A percentile compares a stretch with the other conserved stretches of the same genome.
Conservation (phyloP, 148 eudicot species). For the Rhododendron vialii region DNA sequence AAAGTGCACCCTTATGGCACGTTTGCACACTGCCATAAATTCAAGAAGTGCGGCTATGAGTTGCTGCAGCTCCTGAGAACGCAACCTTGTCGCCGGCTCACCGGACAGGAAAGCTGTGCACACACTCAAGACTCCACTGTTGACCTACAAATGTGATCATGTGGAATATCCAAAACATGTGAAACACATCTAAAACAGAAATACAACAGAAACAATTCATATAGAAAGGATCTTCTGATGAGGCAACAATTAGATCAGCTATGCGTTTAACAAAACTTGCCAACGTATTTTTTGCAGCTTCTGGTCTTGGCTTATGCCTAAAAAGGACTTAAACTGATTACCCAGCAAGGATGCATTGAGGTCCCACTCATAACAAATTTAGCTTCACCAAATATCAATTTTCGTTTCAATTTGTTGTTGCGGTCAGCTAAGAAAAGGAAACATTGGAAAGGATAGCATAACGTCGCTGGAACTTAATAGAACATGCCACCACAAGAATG, state of each 20-base stretch:
- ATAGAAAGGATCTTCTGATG: neutral
- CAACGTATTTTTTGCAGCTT: neutral
- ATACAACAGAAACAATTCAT: neutral
- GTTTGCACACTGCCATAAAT: slow-evolving; percentile 98
- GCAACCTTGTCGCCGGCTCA: slow-evolving; percentile 94
- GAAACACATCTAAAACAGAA: neutral
- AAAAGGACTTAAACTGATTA: neutral
- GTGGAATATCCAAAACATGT: neutral
- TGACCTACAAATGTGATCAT: slow-evolving; percentile 51
- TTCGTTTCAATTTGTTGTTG: neutral
- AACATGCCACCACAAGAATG: neutral
- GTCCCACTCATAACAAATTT: neutral
- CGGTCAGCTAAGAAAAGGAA: neutral
- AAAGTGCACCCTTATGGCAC: slow-evolving; percentile 95
- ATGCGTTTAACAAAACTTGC: neutral
- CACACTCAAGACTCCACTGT: slow-evolving; percentile 96
- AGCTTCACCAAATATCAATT: neutral
- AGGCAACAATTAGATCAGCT: neutral
- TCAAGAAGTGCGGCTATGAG: slow-evolving; percentile 97
- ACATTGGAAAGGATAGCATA: neutral
- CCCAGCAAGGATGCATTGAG: neutral
- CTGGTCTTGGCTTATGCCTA: neutral
- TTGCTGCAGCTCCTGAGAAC: slow-evolving; percentile 97
- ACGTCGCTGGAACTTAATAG: neutral
- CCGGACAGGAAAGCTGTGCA: slow-evolving; percentile 98